phyloP scores from a whole-genome alignment of 176 grass and related monocot species.

The Triticum turgidum region DNA sequence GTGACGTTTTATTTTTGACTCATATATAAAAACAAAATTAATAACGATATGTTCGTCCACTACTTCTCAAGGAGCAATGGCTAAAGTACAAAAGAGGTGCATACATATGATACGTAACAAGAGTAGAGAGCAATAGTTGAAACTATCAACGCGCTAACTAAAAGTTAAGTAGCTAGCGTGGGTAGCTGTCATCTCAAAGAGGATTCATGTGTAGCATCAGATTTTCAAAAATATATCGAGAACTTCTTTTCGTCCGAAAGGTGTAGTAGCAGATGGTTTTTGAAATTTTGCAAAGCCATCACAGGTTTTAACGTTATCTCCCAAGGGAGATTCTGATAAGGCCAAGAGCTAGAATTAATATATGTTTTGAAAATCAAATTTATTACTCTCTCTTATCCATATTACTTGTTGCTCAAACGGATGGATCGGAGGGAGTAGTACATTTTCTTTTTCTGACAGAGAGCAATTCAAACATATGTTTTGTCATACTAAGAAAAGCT shows the following conservation, averaged over 20 bases:
- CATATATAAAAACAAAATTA: neutral
- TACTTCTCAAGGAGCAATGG: slow-evolving; percentile 32
- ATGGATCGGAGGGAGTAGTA: too few relatives aligned
- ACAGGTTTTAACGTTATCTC: neutral
- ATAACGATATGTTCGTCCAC: slow-evolving; percentile 8
- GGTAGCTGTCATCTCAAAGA: slow-evolving; percentile 42
- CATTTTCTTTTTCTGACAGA: neutral
- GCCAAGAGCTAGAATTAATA: neutral
- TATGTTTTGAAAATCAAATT: neutral
- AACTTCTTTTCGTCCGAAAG: too few relatives aligned
- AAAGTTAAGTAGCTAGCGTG: slow-evolving; percentile 21
- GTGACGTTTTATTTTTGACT: neutral
- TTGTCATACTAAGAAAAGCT: neutral
- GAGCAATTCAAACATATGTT: slow-evolving; percentile 16
- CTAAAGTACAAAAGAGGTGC: neutral
- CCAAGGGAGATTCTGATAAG: neutral
- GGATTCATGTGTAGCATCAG: slow-evolving; percentile 27
- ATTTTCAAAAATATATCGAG: neutral
- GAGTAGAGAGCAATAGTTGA: slow-evolving; percentile 19
- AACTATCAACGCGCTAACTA: slow-evolving; percentile 10
- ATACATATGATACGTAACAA: neutral
- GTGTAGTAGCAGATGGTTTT: too few relatives aligned
- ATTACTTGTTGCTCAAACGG: too few relatives aligned
- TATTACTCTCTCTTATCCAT: too few relatives aligned
- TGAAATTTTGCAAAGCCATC: neutral